Base-by-base conservation (phyloP, 2,329 filamentous ascomycete species). In the Trichoderma sp. region DNA sequence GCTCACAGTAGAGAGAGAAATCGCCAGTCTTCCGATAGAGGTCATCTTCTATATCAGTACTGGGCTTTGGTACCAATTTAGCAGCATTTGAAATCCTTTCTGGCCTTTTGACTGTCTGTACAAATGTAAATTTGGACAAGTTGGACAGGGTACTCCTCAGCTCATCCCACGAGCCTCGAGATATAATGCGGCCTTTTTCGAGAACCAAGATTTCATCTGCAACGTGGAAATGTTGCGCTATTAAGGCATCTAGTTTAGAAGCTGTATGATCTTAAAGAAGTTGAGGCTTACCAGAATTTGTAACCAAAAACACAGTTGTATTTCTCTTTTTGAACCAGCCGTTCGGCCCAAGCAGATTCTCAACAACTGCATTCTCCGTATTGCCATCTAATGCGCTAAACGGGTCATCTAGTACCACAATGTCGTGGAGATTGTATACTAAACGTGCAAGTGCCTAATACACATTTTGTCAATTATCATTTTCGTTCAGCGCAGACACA, bases 201-300 rank as follows among this genome's bases (percentile, higher is more conserved):
- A 85, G 77, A 4, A 82, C 73, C 19, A 85, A 71, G 13, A 85
- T 74, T 6, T 82, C 75, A 72, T 85, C 81, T 10, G 79, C 81
- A 6, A 81, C 70, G 21, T 77, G 74, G 14, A 84, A 81, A 62
- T 80, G 76, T 35, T 78, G 74, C 2, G 76, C 78, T 76, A 29
- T 33, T 16, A 2, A 11, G 24, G n/a, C 5, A 0, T 21, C 63
- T 33, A 69, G 53, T 14, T 2, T 7, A 21, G 5, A 19, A 5
- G 24, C 3, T 27, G n/a, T 19, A 21, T 29, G 31, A 29, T 21
- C 4, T 10, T 7, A 2, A 24, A 5, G 2, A 37, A 1, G 4
- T 1, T 6, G 1, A 4, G 0, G 35, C 27, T 61, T 8, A 40
- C 68, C 47, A 10, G 62, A 75, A n/a, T 79, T 81, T 2, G 75